Evolutionary conservation across 2,329 filamentous ascomycete genomes (phyloP), one percentile per base, ranked within the genome.

Genomic region (Helicocarpus griseus): DNA sequence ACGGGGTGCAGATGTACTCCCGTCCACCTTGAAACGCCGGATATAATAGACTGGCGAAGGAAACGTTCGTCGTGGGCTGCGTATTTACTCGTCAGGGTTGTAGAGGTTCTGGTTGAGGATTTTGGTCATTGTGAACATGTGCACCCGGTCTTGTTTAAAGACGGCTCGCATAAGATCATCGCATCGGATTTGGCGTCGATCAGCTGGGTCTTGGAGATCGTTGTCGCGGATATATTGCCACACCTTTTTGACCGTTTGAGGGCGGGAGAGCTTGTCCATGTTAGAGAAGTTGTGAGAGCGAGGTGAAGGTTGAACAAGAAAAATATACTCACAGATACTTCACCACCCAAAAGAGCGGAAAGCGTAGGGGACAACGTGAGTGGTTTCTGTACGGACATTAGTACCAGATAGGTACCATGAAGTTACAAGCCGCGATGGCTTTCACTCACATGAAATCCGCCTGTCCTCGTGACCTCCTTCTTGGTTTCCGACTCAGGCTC

Each of bases 61-160:
- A 40, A 48, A 36, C 17, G 17, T 38, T 31, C 8, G 36, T 40
- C 33, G 17, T 49, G 36, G 47, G 21, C 33, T 24, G 35, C 47
- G 26, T 33, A 41, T 38, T 49, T 36, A 56, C 33, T 56, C 56
- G 47, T 57, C 54, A 14, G 87, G 78, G 2, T 86, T 87, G 65
- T 95, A 96, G 36, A 97, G 76, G 63, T 97, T 91, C 65, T 86
- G 84, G 56, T 87, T 89, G 9, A 97, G 81, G 14, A 95, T 81
- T 75, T 96, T 96, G 76, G 95, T 97, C 91, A 98, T 97, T 60
- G 89, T 90, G 70, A 98, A 98, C 93, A 98, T 98, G 70, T 97
- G 89, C 47, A 98, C 86, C 63, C 81, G 87, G 62, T 89, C 82
- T 63, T 86, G 80, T 69, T 95, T 95, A 74, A 98, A 98, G 6